Percentiles rank a stretch among this genome's conserved stretches.
Conservation (phyloP, 2,329 filamentous ascomycete species). For the Byssochlamys sp. region DNA sequence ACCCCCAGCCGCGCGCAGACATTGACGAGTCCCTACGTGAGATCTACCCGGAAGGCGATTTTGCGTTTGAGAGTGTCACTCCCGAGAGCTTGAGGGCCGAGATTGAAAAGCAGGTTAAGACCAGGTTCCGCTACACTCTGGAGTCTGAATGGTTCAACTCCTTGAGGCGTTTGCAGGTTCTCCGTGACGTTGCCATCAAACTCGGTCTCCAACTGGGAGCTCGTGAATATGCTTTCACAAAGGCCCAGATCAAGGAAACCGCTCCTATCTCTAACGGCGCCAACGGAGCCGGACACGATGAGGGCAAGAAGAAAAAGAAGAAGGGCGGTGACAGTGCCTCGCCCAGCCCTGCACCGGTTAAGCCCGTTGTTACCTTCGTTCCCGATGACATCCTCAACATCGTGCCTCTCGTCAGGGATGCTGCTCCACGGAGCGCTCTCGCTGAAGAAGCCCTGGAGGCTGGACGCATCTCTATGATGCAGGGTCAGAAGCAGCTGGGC, state of each 20-base stretch:
- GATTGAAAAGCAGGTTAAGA: conserved; percentile 60
- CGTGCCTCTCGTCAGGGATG: conserved; percentile 91
- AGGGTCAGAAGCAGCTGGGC: conserved; percentile 88
- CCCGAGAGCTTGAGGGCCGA: conserved; percentile 60
- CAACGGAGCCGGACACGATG: conserved; percentile 19
- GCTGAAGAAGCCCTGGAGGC: conserved; percentile 94
- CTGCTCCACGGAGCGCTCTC: conserved; percentile 76
- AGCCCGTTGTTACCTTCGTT: conserved; percentile 55
- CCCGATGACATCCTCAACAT: conserved; percentile 83
- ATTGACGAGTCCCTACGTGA: conserved; percentile 63
- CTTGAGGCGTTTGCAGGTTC: conserved; percentile 67
- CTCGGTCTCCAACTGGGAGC: conserved; percentile 79
- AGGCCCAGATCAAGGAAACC: conserved; percentile 29
- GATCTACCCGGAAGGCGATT: conserved; percentile 72
- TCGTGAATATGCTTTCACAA: conserved; percentile 63
- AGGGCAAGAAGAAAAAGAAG: conserved; percentile 49
- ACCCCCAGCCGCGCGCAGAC: conserved; percentile 67
- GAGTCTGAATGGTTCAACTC: conserved; percentile 56
- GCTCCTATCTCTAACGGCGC: conserved; percentile 29
- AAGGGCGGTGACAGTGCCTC: conserved; percentile 44
- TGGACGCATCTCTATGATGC: conserved; percentile 87
- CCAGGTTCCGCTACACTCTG: conserved; percentile 69
- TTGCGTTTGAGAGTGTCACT: conserved; percentile 69
- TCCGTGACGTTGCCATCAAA: conserved; percentile 81
- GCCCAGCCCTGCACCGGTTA: conserved; percentile 35